A percentile compares a stretch with the other conserved stretches of the same genome.
These are phyloP conservation scores for Phialophora tarda DNA, from an alignment of 2,329 filamentous ascomycete genomes.

Conservation along the genomic window DNA sequence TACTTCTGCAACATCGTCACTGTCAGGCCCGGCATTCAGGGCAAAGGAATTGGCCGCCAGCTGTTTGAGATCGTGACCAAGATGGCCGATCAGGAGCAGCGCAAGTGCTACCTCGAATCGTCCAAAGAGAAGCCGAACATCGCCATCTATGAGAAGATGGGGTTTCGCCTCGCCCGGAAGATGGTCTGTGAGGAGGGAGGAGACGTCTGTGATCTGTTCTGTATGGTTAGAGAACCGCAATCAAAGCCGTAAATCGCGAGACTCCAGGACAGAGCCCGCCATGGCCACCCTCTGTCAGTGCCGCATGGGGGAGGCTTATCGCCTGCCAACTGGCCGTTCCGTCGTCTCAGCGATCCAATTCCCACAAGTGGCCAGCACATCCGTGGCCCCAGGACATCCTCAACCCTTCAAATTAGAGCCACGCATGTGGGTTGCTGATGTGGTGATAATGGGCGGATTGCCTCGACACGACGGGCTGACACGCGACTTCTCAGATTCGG, in stretches of 20 bases:
- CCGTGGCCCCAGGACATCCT: neutral
- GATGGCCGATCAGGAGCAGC: slow-evolving; percentile 67
- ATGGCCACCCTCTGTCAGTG: neutral
- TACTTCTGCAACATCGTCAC: slow-evolving; percentile 80
- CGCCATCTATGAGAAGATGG: slow-evolving; percentile 72
- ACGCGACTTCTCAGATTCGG: neutral
- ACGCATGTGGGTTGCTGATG: neutral
- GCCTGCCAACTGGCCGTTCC: neutral
- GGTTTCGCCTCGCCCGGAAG: slow-evolving; percentile 68
- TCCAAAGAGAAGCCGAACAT: slow-evolving; percentile 71
- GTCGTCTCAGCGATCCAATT: neutral
- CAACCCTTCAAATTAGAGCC: neutral
- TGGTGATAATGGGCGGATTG: neutral
- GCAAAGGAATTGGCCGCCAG: slow-evolving; percentile 68
- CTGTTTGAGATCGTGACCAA: slow-evolving; percentile 69
- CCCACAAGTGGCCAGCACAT: neutral
- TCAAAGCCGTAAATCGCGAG: slow-evolving; percentile 12
- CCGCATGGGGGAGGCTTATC: neutral
- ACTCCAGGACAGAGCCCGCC: neutral
- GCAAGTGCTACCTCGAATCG: slow-evolving; percentile 73
- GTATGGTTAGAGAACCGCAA: slow-evolving; percentile 39
- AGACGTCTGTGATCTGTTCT: slow-evolving; percentile 59
- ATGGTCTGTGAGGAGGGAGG: slow-evolving; percentile 70
- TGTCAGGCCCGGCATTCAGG: slow-evolving; percentile 68
- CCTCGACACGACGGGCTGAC: neutral